phyloP scores from a whole-genome alignment of 2,329 filamentous ascomycete genomes.

The Penicillium verrucosum region DNA sequence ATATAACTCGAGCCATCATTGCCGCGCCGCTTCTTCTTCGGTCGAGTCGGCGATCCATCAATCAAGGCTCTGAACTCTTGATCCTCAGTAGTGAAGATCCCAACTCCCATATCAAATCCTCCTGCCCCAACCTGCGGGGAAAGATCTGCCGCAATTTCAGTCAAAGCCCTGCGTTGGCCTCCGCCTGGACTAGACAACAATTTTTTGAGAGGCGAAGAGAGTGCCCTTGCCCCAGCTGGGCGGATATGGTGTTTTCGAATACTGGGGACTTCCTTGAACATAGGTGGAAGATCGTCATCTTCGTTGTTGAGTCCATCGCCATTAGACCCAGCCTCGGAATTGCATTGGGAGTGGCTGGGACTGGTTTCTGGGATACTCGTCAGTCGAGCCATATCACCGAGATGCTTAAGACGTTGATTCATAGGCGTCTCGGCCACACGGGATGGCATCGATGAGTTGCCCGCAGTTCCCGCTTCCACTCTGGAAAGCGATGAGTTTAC shows the following conservation, averaged over 20 bases:
- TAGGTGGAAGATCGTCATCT: slow-evolving; percentile 39
- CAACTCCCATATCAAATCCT: slow-evolving; percentile 35
- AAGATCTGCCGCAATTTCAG: slow-evolving; percentile 43
- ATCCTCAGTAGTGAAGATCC: slow-evolving; percentile 41
- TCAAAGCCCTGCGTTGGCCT: slow-evolving; percentile 37
- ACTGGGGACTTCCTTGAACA: slow-evolving; percentile 20
- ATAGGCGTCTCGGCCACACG: slow-evolving; percentile 42
- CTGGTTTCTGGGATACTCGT: slow-evolving; percentile 42
- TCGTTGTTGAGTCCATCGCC: slow-evolving; percentile 31
- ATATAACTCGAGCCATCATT: slow-evolving; percentile 32
- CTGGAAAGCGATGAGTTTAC: slow-evolving; percentile 5
- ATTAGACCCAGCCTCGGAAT: slow-evolving; percentile 24
- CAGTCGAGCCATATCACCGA: slow-evolving; percentile 28
- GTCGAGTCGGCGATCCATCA: slow-evolving; percentile 32
- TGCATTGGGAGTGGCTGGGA: slow-evolving; percentile 26
- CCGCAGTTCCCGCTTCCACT: slow-evolving; percentile 14
- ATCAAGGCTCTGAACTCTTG: slow-evolving; percentile 37
- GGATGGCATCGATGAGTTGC: slow-evolving; percentile 39
- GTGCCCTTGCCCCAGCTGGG: slow-evolving; percentile 17
- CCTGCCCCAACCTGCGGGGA: slow-evolving; percentile 38
- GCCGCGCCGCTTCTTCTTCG: slow-evolving; percentile 38
- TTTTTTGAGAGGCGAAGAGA: slow-evolving; percentile 29
- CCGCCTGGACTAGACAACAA: slow-evolving; percentile 41
- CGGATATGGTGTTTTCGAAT: slow-evolving; percentile 21
- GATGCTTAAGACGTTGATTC: slow-evolving; percentile 22